Percentiles rank a stretch among this genome's conserved stretches.
These are phyloP conservation scores for Rhynchospora tenuis DNA, from an alignment of 176 grass and related monocot species.

Conservation along the genomic window DNA sequence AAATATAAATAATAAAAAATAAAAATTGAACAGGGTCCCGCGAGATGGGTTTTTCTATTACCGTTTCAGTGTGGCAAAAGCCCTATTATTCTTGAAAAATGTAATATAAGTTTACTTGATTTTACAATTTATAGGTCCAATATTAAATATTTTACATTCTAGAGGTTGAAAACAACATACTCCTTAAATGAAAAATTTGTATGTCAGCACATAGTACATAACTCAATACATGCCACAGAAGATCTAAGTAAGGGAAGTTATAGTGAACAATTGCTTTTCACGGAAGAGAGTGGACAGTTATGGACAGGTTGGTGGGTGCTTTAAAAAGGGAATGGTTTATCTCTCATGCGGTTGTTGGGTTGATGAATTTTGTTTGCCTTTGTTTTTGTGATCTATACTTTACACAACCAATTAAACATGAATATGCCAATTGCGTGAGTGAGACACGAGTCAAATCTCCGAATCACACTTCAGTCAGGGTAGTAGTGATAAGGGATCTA, in stretches of 20 bases:
- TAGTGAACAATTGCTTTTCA: not conserved
- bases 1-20: too few species aligned
- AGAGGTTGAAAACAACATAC: too few species aligned
- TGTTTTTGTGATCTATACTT: not conserved
- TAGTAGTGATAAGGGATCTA: constrained; percentile 7
- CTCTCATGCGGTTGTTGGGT: not conserved
- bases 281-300: constrained; percentile 8
- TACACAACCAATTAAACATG: not conserved
- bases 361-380: not conserved
- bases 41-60: not conserved
- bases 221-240: not conserved
- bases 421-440: constrained; percentile 13
- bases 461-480: not conserved
- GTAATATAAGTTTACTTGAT: not conserved
- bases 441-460: not conserved
- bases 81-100: not conserved
- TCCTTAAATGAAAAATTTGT: too few species aligned
- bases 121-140: too few species aligned
- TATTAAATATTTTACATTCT: too few species aligned
- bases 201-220: not conserved
- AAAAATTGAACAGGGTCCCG: not conserved
- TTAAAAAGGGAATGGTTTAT: not conserved
- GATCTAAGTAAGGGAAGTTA: not conserved
- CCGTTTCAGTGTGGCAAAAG: not conserved
- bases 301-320: not conserved